Evolutionary conservation across 1,284 basidiomycete genomes (phyloP).

Genomic region (Cutaneotrichosporon dermatis): DNA sequence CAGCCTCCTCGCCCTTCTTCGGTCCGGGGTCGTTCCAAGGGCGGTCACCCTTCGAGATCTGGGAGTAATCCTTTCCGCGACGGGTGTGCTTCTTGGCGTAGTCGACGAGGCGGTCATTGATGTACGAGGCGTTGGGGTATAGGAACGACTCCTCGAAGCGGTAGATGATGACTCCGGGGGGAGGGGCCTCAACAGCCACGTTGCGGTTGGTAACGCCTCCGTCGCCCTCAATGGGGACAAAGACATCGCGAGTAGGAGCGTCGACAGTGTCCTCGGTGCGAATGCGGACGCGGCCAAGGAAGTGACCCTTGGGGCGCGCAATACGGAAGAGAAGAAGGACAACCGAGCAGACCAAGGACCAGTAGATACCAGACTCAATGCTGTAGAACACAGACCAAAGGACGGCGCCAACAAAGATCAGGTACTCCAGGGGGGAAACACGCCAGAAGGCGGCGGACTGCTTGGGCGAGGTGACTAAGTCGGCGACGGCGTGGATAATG

Average conservation of each 20-base stretch:
- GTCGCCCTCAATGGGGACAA: slow-evolving; percentile 62
- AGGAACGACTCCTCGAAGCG: slow-evolving; percentile 90
- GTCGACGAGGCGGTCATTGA: slow-evolving; percentile 74
- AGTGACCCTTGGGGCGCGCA: slow-evolving; percentile 84
- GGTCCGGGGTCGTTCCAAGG: slow-evolving; percentile 95
- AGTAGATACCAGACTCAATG: slow-evolving; percentile 94
- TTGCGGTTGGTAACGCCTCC: slow-evolving; percentile 63
- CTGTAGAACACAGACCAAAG: slow-evolving; percentile 80
- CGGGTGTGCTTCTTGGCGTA: slow-evolving; percentile 73
- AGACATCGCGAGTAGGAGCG: slow-evolving; percentile 56
- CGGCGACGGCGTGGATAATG: slow-evolving; percentile 92
- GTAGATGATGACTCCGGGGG: slow-evolving; percentile 85
- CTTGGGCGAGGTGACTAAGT: slow-evolving; percentile 80
- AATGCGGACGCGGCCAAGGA: slow-evolving; percentile 75
- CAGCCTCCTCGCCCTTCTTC: slow-evolving; percentile 53
- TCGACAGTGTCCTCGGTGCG: slow-evolving; percentile 51
- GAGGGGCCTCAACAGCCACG: slow-evolving; percentile 70
- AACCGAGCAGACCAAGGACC: slow-evolving; percentile 73
- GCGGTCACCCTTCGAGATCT: slow-evolving; percentile 64
- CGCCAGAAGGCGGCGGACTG: slow-evolving; percentile 93
- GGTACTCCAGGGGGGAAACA: slow-evolving; percentile 84
- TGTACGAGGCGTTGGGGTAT: slow-evolving; percentile 82
- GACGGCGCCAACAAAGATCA: slow-evolving; percentile 81
- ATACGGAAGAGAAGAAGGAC: slow-evolving; percentile 83
- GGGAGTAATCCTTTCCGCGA: slow-evolving; percentile 68